phyloP scores from a whole-genome alignment of 441 rosid species.

The Codiaeum variegatum region DNA sequence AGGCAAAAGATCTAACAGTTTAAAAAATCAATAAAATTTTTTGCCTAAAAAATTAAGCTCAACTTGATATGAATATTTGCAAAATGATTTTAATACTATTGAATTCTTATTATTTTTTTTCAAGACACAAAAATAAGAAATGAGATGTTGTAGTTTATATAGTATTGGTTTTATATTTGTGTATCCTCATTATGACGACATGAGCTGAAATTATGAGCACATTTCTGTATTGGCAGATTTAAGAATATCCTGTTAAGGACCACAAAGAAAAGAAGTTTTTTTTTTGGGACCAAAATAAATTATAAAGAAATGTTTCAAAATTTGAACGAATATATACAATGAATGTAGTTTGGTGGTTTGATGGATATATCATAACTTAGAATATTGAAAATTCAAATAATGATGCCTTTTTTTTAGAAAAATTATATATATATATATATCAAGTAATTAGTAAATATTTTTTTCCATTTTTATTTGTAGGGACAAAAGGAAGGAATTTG shows the following conservation, averaged over 20 bases:
- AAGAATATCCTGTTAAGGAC: background rate
- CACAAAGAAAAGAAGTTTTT: background rate
- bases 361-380: background rate
- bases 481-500: too few species aligned
- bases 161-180: too few species aligned
- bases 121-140: background rate
- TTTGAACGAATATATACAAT: background rate
- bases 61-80: too few species aligned
- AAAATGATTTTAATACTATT: too few species aligned
- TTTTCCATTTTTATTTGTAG: too few species aligned
- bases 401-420: too few species aligned
- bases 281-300: background rate
- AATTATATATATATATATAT: too few species aligned
- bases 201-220: slow-evolving; percentile 31
- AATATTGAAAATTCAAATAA: too few species aligned
- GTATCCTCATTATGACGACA: slow-evolving; percentile 32
- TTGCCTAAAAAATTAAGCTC: too few species aligned
- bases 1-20: slow-evolving; percentile 22
- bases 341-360: background rate
- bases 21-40: background rate
- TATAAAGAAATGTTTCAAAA: background rate
- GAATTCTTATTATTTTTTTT: background rate
- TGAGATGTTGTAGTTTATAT: background rate
- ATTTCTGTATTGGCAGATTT: background rate
- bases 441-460: too few species aligned